phyloP scores from a whole-genome alignment of 2,329 filamentous ascomycete genomes.

The Onygena corvina region DNA sequence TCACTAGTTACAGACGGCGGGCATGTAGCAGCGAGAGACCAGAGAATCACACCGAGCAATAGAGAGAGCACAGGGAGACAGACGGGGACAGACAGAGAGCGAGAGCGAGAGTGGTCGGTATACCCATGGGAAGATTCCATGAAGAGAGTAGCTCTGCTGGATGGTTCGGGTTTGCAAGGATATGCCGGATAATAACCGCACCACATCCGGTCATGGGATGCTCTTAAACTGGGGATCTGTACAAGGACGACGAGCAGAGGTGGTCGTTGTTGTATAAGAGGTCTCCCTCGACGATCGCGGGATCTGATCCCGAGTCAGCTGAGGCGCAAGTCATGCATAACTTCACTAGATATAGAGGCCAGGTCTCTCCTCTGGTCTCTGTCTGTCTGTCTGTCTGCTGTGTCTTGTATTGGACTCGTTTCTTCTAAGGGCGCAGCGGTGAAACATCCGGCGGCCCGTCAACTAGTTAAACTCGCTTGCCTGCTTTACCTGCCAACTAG shows the following conservation, averaged over 20 bases:
- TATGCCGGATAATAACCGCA: constrained; percentile 1
- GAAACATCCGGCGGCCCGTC: not conserved
- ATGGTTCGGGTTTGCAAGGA: not conserved
- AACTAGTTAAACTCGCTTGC: too few species aligned
- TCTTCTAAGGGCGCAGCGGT: not conserved
- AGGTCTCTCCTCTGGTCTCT: too few species aligned
- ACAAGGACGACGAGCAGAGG: too few species aligned
- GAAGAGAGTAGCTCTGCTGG: not conserved
- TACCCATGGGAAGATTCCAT: not conserved
- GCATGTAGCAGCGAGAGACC: too few species aligned
- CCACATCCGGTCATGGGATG: constrained; percentile 3
- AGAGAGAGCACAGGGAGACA: too few species aligned
- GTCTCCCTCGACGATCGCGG: not conserved
- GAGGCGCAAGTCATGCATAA: constrained; percentile 4
- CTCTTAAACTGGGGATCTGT: constrained; percentile 1
- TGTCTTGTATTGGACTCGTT: not conserved
- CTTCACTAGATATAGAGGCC: not conserved
- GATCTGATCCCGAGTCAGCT: constrained; percentile 6
- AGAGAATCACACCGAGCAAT: too few species aligned
- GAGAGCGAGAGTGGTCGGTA: not conserved
- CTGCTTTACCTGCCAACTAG: too few species aligned
- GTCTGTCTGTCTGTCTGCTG: not conserved
- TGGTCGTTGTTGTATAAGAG: not conserved
- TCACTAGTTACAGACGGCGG: not conserved
- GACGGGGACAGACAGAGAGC: not conserved